Evolutionary conservation across 345 rosid genomes (phyloP).

Genomic region (Brassica incana): DNA sequence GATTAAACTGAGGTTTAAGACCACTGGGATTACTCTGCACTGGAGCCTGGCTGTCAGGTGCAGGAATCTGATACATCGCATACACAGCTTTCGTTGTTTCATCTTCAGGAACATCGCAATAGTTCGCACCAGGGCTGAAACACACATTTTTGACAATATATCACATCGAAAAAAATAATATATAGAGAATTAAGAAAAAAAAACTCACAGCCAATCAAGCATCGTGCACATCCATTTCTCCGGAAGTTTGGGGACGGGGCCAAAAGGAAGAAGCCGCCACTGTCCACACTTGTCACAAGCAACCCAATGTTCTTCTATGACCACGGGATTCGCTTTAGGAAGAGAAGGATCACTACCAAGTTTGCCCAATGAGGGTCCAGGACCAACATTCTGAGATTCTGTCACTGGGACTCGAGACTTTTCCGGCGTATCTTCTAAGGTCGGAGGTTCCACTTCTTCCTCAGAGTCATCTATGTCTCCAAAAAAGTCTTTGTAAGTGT

Average conservation of each 20-base stretch:
- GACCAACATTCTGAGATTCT: background rate
- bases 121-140: background rate
- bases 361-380: background rate
- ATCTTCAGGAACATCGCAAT: background rate
- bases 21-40: background rate
- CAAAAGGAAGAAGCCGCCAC: conserved; percentile 1
- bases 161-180: background rate
- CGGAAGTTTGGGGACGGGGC: background rate
- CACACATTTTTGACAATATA: background rate
- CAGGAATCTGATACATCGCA: background rate
- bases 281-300: background rate
- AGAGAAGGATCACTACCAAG: background rate
- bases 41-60: background rate
- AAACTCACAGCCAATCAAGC: background rate
- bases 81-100: background rate
- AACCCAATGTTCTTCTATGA: background rate
- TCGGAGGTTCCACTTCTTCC: background rate
- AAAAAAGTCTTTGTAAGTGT: background rate
- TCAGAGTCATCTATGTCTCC: background rate
- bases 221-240: background rate
- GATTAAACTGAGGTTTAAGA: background rate
- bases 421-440: background rate
- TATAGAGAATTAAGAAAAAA: background rate
- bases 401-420: background rate
- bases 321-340: background rate